Evolutionary conservation across 768 basidiomycete genomes (phyloP).

Genomic region (Agrocybe praecox): DNA sequence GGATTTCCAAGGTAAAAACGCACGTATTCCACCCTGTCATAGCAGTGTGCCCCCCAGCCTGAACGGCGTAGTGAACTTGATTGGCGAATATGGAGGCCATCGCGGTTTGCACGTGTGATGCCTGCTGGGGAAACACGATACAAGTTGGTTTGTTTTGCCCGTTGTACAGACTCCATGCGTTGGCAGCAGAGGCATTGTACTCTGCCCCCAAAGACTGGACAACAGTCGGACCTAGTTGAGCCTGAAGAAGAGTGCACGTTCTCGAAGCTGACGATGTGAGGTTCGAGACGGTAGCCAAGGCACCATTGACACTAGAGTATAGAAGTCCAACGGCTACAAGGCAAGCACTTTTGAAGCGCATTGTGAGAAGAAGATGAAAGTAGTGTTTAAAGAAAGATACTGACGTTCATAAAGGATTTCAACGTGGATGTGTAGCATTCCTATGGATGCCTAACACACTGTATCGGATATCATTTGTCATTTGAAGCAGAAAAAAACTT

Average conservation of each 20-base stretch:
- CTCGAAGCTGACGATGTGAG: conserved; percentile 7
- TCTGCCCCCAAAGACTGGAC: conserved; percentile 23
- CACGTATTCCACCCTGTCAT: conserved; percentile 49
- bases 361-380: conserved; percentile 14
- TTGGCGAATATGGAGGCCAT: conserved; percentile 38
- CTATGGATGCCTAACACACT: conserved; percentile 6
- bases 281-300: conserved; percentile 6
- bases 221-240: conserved; percentile 21
- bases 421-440: conserved; percentile 15
- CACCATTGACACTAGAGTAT: conserved; percentile 10
- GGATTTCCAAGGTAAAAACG: conserved; percentile 10
- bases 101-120: conserved; percentile 34
- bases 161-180: conserved; percentile 39
- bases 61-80: conserved; percentile 41
- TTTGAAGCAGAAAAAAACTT: conserved; percentile 16
- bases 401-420: conserved; percentile 6
- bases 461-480: conserved; percentile 5
- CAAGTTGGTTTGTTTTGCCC: conserved; percentile 32
- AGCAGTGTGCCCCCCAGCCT: conserved; percentile 42
- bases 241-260: conserved; percentile 23
- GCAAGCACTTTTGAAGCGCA: conserved; percentile 17
- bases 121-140: conserved; percentile 34
- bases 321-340: conserved; percentile 14
- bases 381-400: conserved; percentile 6
- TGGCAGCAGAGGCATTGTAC: conserved; percentile 19